Base-by-base conservation (phyloP, 164 flowering plant species). In the Tetrastigma voinierianum region DNA sequence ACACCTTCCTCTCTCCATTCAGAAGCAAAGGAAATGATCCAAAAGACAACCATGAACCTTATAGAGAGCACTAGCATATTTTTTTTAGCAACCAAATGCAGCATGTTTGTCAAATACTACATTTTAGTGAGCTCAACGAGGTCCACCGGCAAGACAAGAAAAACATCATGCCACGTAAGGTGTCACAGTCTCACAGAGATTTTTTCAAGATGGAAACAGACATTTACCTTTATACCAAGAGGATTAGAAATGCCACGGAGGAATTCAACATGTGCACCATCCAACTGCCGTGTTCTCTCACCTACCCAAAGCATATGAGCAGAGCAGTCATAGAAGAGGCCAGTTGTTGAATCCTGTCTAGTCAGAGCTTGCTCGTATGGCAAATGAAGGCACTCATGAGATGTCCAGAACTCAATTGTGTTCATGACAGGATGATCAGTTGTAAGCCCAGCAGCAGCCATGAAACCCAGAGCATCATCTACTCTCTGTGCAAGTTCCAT, bases 271-370 rank as follows among this genome's bases (percentile, higher is more conserved):
- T 80, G 86, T 3, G 86, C 83, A 21, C 83, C 82, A 66, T 82
- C 83, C 70, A 82, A 69, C 70, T 82, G 86, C 51, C 86, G 76
- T 40, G 86, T 82, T 70, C 86, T 76, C 77, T 82, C 86, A 9
- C 86, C 86, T 5, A 82, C 82, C 86, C 86, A 82, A 61, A 82
- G 78, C 78, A 82, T 73, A 74, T 82, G 86, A 25, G 83, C 83
- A 51, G 83, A 82, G 69, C 86, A 82, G 64, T 76, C 86, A 64
- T 78, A 80, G 59, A 67, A 74, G 20, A 74, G 83, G 18, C 86
- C 81, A 54, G 80, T 66, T 25, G 83, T 80, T 13, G 83, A 80
- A 70, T 82, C 86, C 64, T 65, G 75, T 49, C 86, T 77, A 3
- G 86, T 82, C 68, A 82, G 60, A 21, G 83, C 67, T 52, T 80